A percentile compares a stretch with the other conserved stretches of the same genome.
These are phyloP conservation scores for Pythium plurisporium DNA, from an alignment of 352 stramenopile species.

Conservation along the genomic window DNA sequence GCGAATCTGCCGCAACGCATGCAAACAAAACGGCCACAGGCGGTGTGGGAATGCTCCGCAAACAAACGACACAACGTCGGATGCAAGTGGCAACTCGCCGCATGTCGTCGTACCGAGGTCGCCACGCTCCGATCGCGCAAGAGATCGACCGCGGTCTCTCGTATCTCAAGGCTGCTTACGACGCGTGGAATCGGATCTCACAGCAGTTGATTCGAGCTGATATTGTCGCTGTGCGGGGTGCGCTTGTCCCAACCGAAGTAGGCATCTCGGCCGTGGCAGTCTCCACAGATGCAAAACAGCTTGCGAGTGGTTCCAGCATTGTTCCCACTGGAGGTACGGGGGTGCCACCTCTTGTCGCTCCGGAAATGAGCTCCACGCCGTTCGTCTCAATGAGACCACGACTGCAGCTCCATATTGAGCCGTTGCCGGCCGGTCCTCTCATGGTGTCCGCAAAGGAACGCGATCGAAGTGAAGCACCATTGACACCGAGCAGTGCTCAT, in stretches of 20 bases:
- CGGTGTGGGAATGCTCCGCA: neutral
- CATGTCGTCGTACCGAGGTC: slow-evolving; percentile 18
- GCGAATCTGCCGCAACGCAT: no score
- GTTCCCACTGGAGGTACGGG: neutral
- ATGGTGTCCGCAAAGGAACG: slow-evolving; percentile 19
- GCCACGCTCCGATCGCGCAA: slow-evolving; percentile 9
- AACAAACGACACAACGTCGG: slow-evolving; percentile 7
- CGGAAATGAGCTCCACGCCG: neutral
- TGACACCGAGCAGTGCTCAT: slow-evolving; percentile 7
- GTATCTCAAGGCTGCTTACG: slow-evolving; percentile 17
- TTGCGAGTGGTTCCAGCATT: neutral
- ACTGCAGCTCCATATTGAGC: slow-evolving; percentile 25
- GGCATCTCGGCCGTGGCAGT: neutral
- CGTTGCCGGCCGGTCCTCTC: slow-evolving; percentile 9
- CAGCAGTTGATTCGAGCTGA: slow-evolving; percentile 20
- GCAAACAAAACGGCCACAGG: neutral
- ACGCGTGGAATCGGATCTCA: slow-evolving; percentile 23
- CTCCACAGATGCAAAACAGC: neutral
- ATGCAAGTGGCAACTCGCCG: slow-evolving; percentile 14
- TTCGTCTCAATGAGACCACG: slow-evolving; percentile 14
- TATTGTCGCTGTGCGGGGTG: slow-evolving; percentile 14
- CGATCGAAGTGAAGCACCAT: slow-evolving; percentile 7
- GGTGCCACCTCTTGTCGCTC: neutral
- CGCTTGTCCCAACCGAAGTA: neutral
- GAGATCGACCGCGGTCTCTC: slow-evolving; percentile 15